Conservation (phyloP, 371 early-diverging fungal genomes). For the Rhizopus delemar region DNA sequence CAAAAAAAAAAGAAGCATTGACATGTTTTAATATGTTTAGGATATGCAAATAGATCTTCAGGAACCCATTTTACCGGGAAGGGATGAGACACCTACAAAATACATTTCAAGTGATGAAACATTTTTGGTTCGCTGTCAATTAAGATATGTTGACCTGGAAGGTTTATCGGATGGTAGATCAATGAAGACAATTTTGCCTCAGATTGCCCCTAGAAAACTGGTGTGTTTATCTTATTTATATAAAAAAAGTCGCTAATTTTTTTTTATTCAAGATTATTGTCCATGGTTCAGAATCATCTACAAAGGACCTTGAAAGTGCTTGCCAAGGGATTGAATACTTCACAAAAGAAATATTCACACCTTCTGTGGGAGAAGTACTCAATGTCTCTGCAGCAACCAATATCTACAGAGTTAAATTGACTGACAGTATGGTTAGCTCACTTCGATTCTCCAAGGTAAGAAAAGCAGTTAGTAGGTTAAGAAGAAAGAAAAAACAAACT, state of each 20-base stretch:
- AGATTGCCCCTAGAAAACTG: conserved; percentile 82
- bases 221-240: conserved; percentile 36
- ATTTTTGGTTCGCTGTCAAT: conserved; percentile 67
- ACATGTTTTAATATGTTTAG: conserved; percentile 4
- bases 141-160: conserved; percentile 88
- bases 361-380: conserved; percentile 76
- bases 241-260: background rate
- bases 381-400: conserved; percentile 89
- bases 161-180: conserved; percentile 89
- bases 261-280: conserved; percentile 66
- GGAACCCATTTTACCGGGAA: conserved; percentile 47
- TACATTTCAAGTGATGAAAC: conserved; percentile 59
- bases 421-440: conserved; percentile 85
- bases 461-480: background rate
- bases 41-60: conserved; percentile 48
- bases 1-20: too few relatives aligned
- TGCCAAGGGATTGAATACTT: conserved; percentile 62
- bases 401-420: conserved; percentile 75
- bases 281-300: conserved; percentile 75
- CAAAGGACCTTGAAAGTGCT: conserved; percentile 60
- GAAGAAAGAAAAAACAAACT: background rate
- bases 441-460: conserved; percentile 70
- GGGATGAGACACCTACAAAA: conserved; percentile 74
- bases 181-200: conserved; percentile 82
- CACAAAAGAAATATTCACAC: conserved; percentile 84